These are phyloP conservation scores for Zasmidium cellare DNA, from an alignment of 2,329 filamentous ascomycete species.

Conservation along the genomic window DNA sequence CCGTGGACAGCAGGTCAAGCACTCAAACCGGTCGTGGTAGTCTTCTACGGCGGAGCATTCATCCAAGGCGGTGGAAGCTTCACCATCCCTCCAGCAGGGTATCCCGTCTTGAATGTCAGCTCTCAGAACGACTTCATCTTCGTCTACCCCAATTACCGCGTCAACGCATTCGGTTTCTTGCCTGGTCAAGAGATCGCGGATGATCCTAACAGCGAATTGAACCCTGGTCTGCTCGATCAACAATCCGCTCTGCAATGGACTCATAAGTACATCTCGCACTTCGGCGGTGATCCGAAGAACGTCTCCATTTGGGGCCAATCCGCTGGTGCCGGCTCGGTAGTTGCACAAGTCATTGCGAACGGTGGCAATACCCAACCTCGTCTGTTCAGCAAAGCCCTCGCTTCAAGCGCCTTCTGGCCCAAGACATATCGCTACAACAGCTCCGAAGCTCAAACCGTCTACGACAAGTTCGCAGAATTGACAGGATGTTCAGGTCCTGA, in stretches of 20 bases:
- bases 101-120: constrained; percentile 59
- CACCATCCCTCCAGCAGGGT: constrained; percentile 56
- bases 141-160: constrained; percentile 52
- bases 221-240: constrained; percentile 50
- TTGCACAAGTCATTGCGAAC: constrained; percentile 55
- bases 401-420: constrained; percentile 59
- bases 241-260: constrained; percentile 54
- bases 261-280: constrained; percentile 46
- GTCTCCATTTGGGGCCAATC: constrained; percentile 28
- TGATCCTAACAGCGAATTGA: constrained; percentile 37
- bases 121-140: constrained; percentile 52
- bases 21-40: constrained; percentile 58
- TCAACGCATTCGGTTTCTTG: constrained; percentile 49
- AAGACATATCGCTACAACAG: constrained; percentile 57
- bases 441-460: constrained; percentile 54
- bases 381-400: constrained; percentile 54
- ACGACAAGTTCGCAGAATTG: constrained; percentile 47
- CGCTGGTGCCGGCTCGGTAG: constrained; percentile 46
- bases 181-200: constrained; percentile 41
- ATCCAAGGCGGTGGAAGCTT: constrained; percentile 59
- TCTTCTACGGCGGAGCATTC: constrained; percentile 63
- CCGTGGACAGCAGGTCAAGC: constrained; percentile 52
- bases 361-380: constrained; percentile 44
- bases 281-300: constrained; percentile 32
- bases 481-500: constrained; percentile 50